Conservation (phyloP, 2,329 filamentous ascomycete genomes). For the Aspergillus sp. region DNA sequence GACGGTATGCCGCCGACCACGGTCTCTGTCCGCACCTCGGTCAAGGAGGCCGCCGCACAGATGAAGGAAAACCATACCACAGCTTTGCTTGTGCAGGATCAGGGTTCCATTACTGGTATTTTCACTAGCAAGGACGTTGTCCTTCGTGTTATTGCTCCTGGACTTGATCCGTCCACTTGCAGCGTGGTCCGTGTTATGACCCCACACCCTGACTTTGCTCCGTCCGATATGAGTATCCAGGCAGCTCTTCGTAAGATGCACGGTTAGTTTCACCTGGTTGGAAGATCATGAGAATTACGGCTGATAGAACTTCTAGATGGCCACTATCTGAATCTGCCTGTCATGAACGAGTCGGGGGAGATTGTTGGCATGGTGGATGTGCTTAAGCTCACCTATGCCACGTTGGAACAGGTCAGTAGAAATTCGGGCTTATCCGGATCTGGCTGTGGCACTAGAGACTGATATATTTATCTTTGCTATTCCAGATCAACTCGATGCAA, state of each 20-base stretch:
- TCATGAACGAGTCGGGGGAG: constrained; percentile 95
- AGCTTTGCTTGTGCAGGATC: constrained; percentile 89
- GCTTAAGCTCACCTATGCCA: constrained; percentile 94
- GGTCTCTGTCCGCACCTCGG: constrained; percentile 89
- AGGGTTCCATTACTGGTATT: constrained; percentile 95
- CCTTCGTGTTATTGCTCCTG: constrained; percentile 91
- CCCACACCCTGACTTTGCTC: constrained; percentile 95
- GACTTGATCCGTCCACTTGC: constrained; percentile 86
- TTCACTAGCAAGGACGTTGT: constrained; percentile 99
- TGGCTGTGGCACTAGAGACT: no score
- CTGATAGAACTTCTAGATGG: constrained; percentile 55
- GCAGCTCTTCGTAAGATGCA: constrained; percentile 98
- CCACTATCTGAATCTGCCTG: constrained; percentile 93
- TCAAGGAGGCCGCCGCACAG: constrained; percentile 85
- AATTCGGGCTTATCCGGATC: neutral
- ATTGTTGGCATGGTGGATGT: constrained; percentile 99
- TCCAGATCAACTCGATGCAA: constrained; percentile 77
- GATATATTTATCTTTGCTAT: neutral
- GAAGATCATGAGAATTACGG: neutral
- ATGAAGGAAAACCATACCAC: constrained; percentile 99
- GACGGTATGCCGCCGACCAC: constrained; percentile 88
- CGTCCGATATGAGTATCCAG: constrained; percentile 98
- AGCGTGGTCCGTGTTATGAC: constrained; percentile 99
- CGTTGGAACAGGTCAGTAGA: constrained; percentile 72
- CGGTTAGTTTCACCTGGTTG: constrained; percentile 49